Conservation (phyloP, 1,139 yeast genomes). For the Hansenula sp. region DNA sequence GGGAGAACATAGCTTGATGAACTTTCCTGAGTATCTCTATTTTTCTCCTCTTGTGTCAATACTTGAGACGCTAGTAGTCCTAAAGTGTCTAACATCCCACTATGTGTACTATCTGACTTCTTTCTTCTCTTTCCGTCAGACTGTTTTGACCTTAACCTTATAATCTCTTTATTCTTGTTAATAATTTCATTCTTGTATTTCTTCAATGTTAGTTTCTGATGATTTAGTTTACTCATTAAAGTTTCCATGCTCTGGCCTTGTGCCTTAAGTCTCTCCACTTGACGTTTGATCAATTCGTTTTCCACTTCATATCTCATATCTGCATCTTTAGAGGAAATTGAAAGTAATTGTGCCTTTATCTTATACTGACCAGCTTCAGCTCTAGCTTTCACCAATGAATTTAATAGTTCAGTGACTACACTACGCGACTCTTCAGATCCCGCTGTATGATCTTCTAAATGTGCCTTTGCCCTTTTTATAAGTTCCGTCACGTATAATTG, state of each 20-base stretch:
- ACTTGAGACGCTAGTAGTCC: constrained; percentile 45
- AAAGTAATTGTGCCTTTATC: constrained; percentile 17
- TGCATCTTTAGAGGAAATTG: constrained; percentile 21
- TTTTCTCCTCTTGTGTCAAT: constrained; percentile 30
- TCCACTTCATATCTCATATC: constrained; percentile 41
- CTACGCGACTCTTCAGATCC: constrained; percentile 4
- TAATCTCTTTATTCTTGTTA: constrained; percentile 37
- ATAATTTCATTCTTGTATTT: constrained; percentile 38
- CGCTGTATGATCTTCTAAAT: not conserved
- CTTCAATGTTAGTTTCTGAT: constrained; percentile 35
- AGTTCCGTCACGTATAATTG: not conserved
- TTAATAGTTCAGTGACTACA: constrained; percentile 6
- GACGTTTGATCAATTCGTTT: constrained; percentile 38
- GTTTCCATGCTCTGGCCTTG: constrained; percentile 28
- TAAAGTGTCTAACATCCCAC: constrained; percentile 36
- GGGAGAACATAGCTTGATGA: constrained; percentile 12
- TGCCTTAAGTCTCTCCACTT: constrained; percentile 40
- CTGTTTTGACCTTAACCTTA: constrained; percentile 19
- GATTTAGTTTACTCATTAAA: constrained; percentile 32
- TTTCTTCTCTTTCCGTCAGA: constrained; percentile 6
- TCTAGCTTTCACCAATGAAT: constrained; percentile 13
- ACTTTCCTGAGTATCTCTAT: constrained; percentile 1
- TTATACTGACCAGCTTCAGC: constrained; percentile 18
- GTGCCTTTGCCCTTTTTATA: constrained; percentile 1
- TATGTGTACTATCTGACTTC: constrained; percentile 6